Evolutionary conservation across 805 yeast species (phyloP), one percentile per base, ranked within the genome.

Genomic region (Millerozyma acaciae): DNA sequence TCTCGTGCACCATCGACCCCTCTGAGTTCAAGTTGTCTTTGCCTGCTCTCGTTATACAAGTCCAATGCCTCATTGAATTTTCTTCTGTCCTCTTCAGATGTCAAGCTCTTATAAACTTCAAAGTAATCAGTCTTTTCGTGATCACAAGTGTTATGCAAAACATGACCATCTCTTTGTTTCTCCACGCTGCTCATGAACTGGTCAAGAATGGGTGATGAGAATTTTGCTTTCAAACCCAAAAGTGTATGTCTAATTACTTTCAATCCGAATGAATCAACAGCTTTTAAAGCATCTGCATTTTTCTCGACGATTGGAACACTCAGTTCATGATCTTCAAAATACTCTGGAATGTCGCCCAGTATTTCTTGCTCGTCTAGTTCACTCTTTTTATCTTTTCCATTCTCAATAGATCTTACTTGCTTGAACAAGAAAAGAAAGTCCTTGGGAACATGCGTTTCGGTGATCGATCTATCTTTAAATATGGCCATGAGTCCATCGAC

Each of bases 1-100:
- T 81, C 86, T 42, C 75, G 77, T 1, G 97, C 95, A 1, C 90
- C 89, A 42, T 84, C 89, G 1, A 84, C 67, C 3, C 95, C 90
- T 38, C 83, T 73, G 13, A 76, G 65, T 57, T 93, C 98, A 20
- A 93, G 54, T 19, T 73, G 73, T 28, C 75, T 65, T 55, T 93
- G 96, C 53, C 98, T 76, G 16, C 75, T 76, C 35, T 74, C 75
- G 45, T 93, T 89, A 44, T 82, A 75, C 2, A 68, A 57, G 42
- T 87, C 89, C 30, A 93, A 58, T 0, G 79, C 73, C 13, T 62
- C 65, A 47, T 86, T 84, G 53, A 89, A 90, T 36, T 56, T 51
- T 4, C 32, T 49, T 28, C 64, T 58, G 30, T 66, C 68, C 17
- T 71, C 71, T 1, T 64, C 67, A 10, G 69, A 60, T 23, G 51